Evolutionary conservation across 2,329 filamentous ascomycete genomes (phyloP).

Genomic region (Penicillium concentricum): DNA sequence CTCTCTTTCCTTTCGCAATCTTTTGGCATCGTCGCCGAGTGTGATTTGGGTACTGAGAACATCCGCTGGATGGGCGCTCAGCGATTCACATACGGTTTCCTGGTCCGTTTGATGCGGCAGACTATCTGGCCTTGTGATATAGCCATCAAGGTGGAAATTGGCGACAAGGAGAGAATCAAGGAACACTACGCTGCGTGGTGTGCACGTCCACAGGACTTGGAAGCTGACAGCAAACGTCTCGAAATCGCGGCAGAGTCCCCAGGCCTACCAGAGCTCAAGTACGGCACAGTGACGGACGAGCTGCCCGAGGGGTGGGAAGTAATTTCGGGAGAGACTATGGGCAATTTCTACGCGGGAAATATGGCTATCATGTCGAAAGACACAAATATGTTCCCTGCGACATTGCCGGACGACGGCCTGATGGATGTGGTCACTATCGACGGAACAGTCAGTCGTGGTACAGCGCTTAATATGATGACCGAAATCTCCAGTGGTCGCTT

Average conservation of each 20-base stretch:
- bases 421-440: constrained; percentile 82
- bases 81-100: constrained; percentile 80
- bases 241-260: constrained; percentile 43
- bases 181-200: constrained; percentile 62
- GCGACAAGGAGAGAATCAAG: constrained; percentile 71
- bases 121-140: constrained; percentile 86
- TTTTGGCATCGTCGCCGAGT: constrained; percentile 85
- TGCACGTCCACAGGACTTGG: constrained; percentile 36
- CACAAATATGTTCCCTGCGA: constrained; percentile 76
- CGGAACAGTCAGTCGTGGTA: constrained; percentile 67
- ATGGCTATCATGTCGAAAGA: constrained; percentile 91
- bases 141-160: constrained; percentile 77
- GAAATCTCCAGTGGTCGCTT: constrained; percentile 71
- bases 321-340: constrained; percentile 71
- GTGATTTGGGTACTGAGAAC: constrained; percentile 84
- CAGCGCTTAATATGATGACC: constrained; percentile 67
- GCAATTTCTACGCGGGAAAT: constrained; percentile 93
- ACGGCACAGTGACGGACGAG: constrained; percentile 75
- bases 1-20: constrained; percentile 90
- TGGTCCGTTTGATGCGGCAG: constrained; percentile 72
- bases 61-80: constrained; percentile 88
- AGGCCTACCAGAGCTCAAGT: constrained; percentile 71
- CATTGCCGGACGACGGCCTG: constrained; percentile 77
- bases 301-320: constrained; percentile 76
- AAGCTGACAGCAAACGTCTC: constrained; percentile 20